phyloP scores from a whole-genome alignment of 495 filamentous ascomycete genomes.

The Darksidea phi region DNA sequence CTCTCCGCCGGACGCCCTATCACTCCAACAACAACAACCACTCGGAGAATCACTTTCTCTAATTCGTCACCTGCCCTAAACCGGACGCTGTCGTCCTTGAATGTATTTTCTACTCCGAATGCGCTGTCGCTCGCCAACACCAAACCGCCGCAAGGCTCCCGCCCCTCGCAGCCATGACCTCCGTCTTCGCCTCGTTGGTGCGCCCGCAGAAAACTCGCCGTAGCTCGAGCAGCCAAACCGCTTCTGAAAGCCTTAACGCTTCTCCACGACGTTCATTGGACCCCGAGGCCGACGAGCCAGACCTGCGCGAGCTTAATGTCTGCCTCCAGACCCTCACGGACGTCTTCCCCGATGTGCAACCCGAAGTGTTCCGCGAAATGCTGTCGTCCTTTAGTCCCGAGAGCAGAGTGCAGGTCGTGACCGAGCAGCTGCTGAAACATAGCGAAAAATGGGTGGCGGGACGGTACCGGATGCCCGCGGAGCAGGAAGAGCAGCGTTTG shows the following conservation, averaged over 20 bases:
- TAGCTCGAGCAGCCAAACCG: neutral
- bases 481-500: conserved; percentile 18
- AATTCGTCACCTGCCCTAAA: too few species aligned
- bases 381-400: conserved; percentile 76
- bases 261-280: neutral
- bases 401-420: conserved; percentile 79
- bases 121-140: neutral
- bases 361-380: conserved; percentile 92
- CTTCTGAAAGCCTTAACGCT: neutral
- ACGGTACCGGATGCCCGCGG: conserved; percentile 47
- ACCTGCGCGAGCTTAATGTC: conserved; percentile 71
- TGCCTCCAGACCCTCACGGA: conserved; percentile 67
- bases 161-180: conserved; percentile 24
- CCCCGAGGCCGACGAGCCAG: conserved; percentile 47
- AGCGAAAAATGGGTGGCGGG: conserved; percentile 72
- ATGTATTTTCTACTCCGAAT: neutral
- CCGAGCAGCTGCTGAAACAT: conserved; percentile 78
- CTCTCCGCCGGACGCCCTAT: too few species aligned
- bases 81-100: too few species aligned
- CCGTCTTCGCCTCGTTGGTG: conserved; percentile 28
- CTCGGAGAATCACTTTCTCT: too few species aligned
- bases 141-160: conserved; percentile 3
- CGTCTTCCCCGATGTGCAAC: conserved; percentile 81
- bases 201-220: conserved; percentile 17
- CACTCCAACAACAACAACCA: too few species aligned